Evolutionary conservation across 192 early-diverging fungal species (phyloP), one percentile per base, ranked within the genome.

Genomic region (Oehlia diaphana): DNA sequence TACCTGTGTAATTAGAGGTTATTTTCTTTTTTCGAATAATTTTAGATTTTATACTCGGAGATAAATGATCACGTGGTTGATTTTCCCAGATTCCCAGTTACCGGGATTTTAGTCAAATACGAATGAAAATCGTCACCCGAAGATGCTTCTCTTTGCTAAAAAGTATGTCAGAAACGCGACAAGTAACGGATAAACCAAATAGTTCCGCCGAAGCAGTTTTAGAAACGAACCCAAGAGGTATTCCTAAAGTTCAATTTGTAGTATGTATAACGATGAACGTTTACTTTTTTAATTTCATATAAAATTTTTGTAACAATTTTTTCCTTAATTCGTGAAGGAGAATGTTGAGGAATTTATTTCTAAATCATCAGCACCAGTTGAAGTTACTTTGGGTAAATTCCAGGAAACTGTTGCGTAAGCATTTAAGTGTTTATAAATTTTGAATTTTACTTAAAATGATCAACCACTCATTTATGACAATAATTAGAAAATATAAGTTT

Each of bases 171-270:
- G 10, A 9, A 47, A 47, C 44, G 44, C 44, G 10, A 47, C 10
- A 5, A 10, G 31, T 3, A 33, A 67, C 26, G 8, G 14, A 33
- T 28, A 16, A 67, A 16, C 26, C 28, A 2, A 26, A 12, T 4
- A 67, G 28, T 67, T 14, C 71, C 12, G 6, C 13, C 8, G 37
- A 72, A n/a, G 10, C n/a, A 3, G 71, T 49, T 42, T 9, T 95
- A 69, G 91, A 95, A 77, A 82, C 92, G 65, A 99, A 99, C 83
- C 95, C 97, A 21, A 86, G 96, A 78, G 96, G 97, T 77, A 99
- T 99, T 77, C 97, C 97, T 31, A 92, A 92, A 80, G 95, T 96
- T 14, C 96, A 96, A 37, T 99, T 99, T 86, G 93, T 99, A 73
- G 95, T 94, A 87, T 62, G 33, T 37, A 37, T 69, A 37, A 35